A percentile compares a stretch with the other conserved stretches of the same genome.
Conservation (phyloP, 2,329 filamentous ascomycete genomes). For the Phialophora macrospora region DNA sequence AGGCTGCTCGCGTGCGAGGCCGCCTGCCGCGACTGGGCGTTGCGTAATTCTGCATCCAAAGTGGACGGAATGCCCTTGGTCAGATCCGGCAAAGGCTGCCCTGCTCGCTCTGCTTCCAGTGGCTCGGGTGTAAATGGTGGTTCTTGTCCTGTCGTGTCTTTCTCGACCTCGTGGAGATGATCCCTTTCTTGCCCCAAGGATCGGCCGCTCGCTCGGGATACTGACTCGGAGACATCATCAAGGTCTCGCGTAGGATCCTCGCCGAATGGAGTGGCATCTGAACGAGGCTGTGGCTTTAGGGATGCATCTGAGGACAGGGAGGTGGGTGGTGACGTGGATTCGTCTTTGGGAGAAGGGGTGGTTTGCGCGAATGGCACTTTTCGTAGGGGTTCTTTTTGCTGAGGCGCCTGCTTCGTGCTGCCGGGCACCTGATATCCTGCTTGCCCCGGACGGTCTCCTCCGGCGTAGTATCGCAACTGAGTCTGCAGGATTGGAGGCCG, state of each 20-base stretch:
- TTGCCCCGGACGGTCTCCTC: constrained; percentile 44
- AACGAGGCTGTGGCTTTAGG: not conserved
- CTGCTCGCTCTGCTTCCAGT: constrained; percentile 45
- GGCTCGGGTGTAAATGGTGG: not conserved
- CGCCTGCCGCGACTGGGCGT: constrained; percentile 48
- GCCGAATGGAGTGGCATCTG: constrained; percentile 25
- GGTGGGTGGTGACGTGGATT: constrained; percentile 12
- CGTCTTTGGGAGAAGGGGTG: constrained; percentile 15
- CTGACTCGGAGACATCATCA: constrained; percentile 33
- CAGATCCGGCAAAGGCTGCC: constrained; percentile 80
- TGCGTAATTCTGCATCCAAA: constrained; percentile 73
- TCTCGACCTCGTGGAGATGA: not conserved
- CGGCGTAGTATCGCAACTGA: constrained; percentile 47
- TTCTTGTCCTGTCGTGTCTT: constrained; percentile 10
- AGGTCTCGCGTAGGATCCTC: constrained; percentile 28
- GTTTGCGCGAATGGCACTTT: constrained; percentile 23
- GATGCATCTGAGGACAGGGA: not conserved
- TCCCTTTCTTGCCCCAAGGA: constrained; percentile 18
- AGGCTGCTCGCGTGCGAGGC: constrained; percentile 45
- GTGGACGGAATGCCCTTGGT: constrained; percentile 95
- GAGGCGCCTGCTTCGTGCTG: constrained; percentile 13
- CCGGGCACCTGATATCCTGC: constrained; percentile 36
- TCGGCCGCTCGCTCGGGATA: constrained; percentile 26
- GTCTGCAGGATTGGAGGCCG: constrained; percentile 44
- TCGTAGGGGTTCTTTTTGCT: constrained; percentile 26